A percentile compares a stretch with the other conserved stretches of the same genome.
phyloP scores from a whole-genome alignment of 139 green algal species.

The Chlamydomonas sp. region DNA sequence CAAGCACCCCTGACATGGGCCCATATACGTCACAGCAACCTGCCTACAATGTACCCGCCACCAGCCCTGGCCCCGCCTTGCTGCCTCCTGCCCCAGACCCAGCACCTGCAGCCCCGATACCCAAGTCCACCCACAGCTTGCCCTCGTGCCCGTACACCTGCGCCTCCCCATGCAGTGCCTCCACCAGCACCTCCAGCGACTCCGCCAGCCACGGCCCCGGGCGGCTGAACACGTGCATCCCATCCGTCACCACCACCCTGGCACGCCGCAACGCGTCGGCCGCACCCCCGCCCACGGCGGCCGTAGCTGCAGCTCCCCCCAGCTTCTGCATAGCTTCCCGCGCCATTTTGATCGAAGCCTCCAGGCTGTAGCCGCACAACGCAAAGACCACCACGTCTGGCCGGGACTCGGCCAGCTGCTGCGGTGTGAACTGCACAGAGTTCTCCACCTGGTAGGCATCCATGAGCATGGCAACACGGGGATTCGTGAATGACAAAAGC shows the following conservation, averaged over 20 bases:
- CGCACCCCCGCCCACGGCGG: neutral
- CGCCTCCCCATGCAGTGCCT: conserved; percentile 56
- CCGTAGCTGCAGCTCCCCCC: neutral
- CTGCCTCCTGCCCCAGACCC: no score
- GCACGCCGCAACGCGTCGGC: neutral
- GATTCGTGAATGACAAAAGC: no score
- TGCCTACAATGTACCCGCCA: no score
- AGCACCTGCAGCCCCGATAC: no score
- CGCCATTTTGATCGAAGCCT: conserved; percentile 24
- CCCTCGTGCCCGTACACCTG: conserved; percentile 61
- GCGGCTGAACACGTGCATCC: conserved; percentile 50
- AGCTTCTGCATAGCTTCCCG: conserved; percentile 26
- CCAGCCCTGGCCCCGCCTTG: no score
- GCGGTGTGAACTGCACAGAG: conserved; percentile 16
- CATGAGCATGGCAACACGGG: no score
- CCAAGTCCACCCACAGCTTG: conserved; percentile 33
- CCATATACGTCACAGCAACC: no score
- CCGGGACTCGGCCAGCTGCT: conserved; percentile 28
- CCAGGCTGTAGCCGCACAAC: conserved; percentile 64
- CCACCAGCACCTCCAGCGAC: conserved; percentile 58
- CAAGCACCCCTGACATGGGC: no score
- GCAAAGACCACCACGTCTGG: conserved; percentile 73
- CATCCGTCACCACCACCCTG: conserved; percentile 52
- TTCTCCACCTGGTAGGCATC: neutral
- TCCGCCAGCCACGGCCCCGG: conserved; percentile 55